Conservation (phyloP, 2,329 filamentous ascomycete genomes). For the Mariannaea elegans region DNA sequence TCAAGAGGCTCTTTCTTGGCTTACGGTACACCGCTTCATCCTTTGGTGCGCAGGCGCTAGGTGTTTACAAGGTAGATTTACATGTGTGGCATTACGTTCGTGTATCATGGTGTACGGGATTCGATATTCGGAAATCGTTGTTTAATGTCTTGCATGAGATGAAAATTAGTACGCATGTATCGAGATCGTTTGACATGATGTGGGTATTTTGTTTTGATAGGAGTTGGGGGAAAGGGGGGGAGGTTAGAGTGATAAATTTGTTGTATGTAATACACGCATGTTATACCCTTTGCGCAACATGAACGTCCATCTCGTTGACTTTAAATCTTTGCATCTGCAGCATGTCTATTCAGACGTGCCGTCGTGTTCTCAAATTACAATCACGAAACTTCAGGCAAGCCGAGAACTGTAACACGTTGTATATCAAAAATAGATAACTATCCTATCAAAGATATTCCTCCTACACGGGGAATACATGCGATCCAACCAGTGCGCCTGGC, state of each 20-base stretch:
- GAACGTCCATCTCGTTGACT: too few relatives aligned
- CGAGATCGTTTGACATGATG: background rate
- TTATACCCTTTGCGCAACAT: constrained; percentile 13
- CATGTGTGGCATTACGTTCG: background rate
- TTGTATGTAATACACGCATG: constrained; percentile 1
- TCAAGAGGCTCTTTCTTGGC: background rate
- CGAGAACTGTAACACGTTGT: too few relatives aligned
- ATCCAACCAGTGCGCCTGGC: constrained; percentile 28
- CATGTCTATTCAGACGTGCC: too few relatives aligned
- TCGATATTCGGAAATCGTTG: constrained; percentile 4
- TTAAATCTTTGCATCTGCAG: too few relatives aligned
- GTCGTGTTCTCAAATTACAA: too few relatives aligned
- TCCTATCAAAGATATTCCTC: constrained; percentile 20
- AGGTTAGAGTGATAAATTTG: background rate
- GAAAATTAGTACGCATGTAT: background rate
- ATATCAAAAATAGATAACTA: constrained; percentile 8
- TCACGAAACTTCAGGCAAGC: too few relatives aligned
- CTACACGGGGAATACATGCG: constrained; percentile 18
- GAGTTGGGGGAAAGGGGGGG: too few relatives aligned
- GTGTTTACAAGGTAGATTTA: background rate
- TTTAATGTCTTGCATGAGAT: constrained; percentile 5
- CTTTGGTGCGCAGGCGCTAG: background rate
- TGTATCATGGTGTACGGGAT: constrained; percentile 7
- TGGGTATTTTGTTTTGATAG: background rate
- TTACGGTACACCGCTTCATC: background rate